These are phyloP conservation scores for Phytophthora cajani DNA, from an alignment of 352 stramenopile species.

Conservation along the genomic window DNA sequence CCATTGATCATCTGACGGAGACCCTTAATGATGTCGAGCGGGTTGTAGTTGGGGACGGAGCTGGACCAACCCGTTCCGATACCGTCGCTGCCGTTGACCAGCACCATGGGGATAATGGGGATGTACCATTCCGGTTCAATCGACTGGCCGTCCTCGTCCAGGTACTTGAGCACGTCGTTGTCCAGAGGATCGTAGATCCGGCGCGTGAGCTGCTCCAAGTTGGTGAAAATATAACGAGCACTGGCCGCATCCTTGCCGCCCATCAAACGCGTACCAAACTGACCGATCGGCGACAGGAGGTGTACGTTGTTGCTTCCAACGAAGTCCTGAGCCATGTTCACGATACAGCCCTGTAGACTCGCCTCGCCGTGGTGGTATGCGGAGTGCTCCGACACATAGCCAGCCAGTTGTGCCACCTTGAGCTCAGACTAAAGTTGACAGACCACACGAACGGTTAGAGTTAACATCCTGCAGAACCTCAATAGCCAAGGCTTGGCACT, in stretches of 20 bases:
- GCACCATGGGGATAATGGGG: slow-evolving; percentile 97
- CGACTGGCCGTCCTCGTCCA: slow-evolving; percentile 92
- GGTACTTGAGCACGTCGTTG: slow-evolving; percentile 91
- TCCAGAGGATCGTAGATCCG: slow-evolving; percentile 90
- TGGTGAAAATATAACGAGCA: slow-evolving; percentile 96
- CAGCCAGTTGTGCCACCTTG: slow-evolving; percentile 95
- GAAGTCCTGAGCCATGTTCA: slow-evolving; percentile 99
- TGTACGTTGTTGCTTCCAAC: slow-evolving; percentile 99
- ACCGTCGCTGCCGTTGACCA: slow-evolving; percentile 97
- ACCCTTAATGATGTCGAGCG: slow-evolving; percentile 87
- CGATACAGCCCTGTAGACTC: slow-evolving; percentile 95
- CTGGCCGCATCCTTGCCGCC: slow-evolving; percentile 96
- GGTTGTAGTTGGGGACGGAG: slow-evolving; percentile 94
- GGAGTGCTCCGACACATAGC: slow-evolving; percentile 98
- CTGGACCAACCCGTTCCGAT: slow-evolving; percentile 98
- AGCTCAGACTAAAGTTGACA: slow-evolving; percentile 61
- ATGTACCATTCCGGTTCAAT: slow-evolving; percentile 95
- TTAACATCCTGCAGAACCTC: slow-evolving; percentile 5
- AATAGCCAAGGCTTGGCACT: slow-evolving; percentile 44
- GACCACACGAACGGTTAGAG: slow-evolving; percentile 12
- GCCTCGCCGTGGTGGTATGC: slow-evolving; percentile 99
- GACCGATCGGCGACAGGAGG: slow-evolving; percentile 94
- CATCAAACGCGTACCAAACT: slow-evolving; percentile 97
- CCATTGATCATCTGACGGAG: slow-evolving; percentile 71
- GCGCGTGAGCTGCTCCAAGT: slow-evolving; percentile 87